These are phyloP conservation scores for Dryas drummondii DNA, from an alignment of 306 rosid species.

Conservation along the genomic window DNA sequence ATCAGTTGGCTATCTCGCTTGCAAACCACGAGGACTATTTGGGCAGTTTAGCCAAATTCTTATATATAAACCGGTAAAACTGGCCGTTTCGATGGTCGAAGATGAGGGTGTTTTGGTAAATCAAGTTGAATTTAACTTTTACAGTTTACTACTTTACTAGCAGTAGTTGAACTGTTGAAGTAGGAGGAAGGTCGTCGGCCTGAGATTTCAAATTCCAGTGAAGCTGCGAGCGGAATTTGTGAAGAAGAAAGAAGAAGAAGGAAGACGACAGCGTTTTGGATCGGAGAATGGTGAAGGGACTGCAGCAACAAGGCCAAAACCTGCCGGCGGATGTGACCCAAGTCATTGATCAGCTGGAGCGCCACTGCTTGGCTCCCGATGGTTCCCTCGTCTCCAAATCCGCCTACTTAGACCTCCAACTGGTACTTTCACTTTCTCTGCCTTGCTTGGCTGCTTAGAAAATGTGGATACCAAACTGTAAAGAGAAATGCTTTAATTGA, in stretches of 20 bases:
- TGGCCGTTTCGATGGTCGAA: not conserved
- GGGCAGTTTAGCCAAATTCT: too few species aligned
- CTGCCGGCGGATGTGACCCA: slow-evolving; percentile 75
- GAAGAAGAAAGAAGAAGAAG: too few species aligned
- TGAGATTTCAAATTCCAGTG: not conserved
- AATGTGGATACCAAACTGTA: slow-evolving; percentile 11
- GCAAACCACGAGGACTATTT: too few species aligned
- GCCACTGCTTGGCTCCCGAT: slow-evolving; percentile 92
- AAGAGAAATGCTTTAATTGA: not conserved
- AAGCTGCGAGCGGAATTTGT: not conserved
- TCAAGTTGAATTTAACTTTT: not conserved
- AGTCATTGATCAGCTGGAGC: slow-evolving; percentile 90
- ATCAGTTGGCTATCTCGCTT: too few species aligned
- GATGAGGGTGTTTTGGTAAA: not conserved
- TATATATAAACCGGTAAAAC: not conserved
- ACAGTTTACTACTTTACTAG: too few species aligned
- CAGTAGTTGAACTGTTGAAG: too few species aligned
- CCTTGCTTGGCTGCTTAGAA: slow-evolving; percentile 21
- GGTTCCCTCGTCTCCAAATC: slow-evolving; percentile 89
- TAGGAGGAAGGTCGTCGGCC: not conserved
- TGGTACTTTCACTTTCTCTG: slow-evolving; percentile 44
- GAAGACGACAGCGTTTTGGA: slow-evolving; percentile 34
- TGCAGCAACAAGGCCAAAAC: slow-evolving; percentile 55
- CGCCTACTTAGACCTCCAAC: slow-evolving; percentile 72
- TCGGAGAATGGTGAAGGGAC: slow-evolving; percentile 65